A percentile compares a stretch with the other conserved stretches of the same genome.
phyloP scores from a whole-genome alignment of 805 yeast genomes.

The Metschnikowia cubensis region DNA sequence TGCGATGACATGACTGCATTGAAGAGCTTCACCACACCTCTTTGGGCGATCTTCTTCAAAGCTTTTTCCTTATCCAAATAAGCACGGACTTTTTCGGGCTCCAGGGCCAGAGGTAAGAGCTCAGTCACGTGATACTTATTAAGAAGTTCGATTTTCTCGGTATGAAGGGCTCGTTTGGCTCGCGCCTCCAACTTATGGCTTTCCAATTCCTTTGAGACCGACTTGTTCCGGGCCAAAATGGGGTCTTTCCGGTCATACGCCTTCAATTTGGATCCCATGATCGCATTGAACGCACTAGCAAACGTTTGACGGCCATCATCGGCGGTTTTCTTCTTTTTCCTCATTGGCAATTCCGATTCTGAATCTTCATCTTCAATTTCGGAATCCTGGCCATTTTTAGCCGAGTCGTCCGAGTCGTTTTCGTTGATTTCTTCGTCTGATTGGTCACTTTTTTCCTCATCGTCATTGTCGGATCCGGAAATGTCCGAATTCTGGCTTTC shows the following conservation, averaged over 20 bases:
- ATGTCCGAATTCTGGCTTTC: constrained; percentile 5
- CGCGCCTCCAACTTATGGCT: constrained; percentile 77
- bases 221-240: constrained; percentile 78
- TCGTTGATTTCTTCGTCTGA: background rate
- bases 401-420: constrained; percentile 10
- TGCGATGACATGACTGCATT: constrained; percentile 83
- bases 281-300: constrained; percentile 78
- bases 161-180: constrained; percentile 65
- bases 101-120: constrained; percentile 59
- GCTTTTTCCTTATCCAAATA: constrained; percentile 63
- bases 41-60: constrained; percentile 76
- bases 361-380: constrained; percentile 16
- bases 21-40: constrained; percentile 81
- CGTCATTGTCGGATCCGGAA: background rate
- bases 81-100: constrained; percentile 52
- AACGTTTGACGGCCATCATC: constrained; percentile 76
- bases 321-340: constrained; percentile 52
- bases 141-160: constrained; percentile 65
- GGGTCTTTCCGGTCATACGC: constrained; percentile 90
- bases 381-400: constrained; percentile 19
- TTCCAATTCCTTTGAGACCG: constrained; percentile 66
- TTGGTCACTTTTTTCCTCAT: background rate
- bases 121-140: constrained; percentile 67
- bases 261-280: constrained; percentile 78
- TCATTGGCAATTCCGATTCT: constrained; percentile 34